Evolutionary conservation across 129 eudicot genomes (phyloP), one percentile per base, ranked within the genome.

Genomic region (Flaveria brownii): DNA sequence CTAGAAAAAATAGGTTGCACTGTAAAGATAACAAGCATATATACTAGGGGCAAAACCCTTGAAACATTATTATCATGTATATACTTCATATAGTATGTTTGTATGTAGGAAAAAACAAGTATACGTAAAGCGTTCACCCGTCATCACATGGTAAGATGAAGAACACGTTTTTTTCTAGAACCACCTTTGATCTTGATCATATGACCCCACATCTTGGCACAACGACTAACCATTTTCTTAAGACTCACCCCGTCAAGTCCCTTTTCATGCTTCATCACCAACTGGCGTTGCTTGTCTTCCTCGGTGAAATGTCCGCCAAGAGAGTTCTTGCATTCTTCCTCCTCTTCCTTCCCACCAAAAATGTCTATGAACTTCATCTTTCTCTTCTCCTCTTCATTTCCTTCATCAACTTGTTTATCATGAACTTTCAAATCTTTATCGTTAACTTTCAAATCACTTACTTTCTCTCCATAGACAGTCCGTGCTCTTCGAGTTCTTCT

Each of bases 271-370:
- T 77, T 87, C 20, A 85, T 89, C 45, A 87, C 87, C 85, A 87
- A 16, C 11, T 78, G 83, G 50, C 64, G 81, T 56, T 84, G 77
- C 33, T 87, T 79, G 60, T 86, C 88, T 72, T 86, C 89, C 49
- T 86, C 85, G 0, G 81, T 80, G 71, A 91, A 91, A 65, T 72
- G 89, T 71, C 86, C 84, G 3, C 83, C 89, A 61, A 91, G 91
- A 11, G 88, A 76, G 80, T 39, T 80, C 70, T 87, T 78, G 39
- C 82, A 83, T 70, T 78, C 84, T 2, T 77, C 55, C 71, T 74
- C 71, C 50, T 63, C 81, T 30, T 76, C 72, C 83, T 70, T 78
- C 13, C 68, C 80, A 6, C 66, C 28, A 13, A 43, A 66, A 23
- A 22, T 26, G 14, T 75, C 75, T 59, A 67, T 80, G 57, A 70